Conservation (phyloP, 2,329 filamentous ascomycete genomes). For the Claviceps sp. region DNA sequence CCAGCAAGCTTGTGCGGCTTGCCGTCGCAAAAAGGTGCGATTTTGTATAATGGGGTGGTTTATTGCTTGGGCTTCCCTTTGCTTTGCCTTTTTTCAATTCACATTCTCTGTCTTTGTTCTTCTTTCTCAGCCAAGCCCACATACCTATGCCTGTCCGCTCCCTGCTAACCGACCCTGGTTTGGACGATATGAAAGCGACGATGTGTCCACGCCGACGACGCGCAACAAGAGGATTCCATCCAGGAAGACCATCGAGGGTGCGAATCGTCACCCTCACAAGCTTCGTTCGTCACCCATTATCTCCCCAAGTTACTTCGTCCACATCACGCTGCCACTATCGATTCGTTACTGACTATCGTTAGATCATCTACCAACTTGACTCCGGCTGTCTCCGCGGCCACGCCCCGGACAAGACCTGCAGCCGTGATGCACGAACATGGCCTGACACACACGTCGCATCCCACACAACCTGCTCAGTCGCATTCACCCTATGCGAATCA, state of each 20-base stretch:
- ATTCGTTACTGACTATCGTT: background rate
- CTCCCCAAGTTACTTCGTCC: background rate
- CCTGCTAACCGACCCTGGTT: conserved; percentile 3
- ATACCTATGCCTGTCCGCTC: background rate
- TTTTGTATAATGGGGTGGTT: background rate
- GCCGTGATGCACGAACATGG: conserved; percentile 1
- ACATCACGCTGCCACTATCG: background rate
- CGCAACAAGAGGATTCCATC: conserved; percentile 15
- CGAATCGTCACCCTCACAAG: conserved; percentile 17
- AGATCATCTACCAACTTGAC: background rate
- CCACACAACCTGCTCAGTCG: background rate
- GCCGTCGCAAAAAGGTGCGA: conserved; percentile 40
- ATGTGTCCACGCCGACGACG: conserved; percentile 28
- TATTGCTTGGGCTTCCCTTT: background rate
- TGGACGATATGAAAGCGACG: conserved; percentile 21
- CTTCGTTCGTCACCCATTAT: conserved; percentile 13
- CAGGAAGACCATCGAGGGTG: conserved; percentile 14
- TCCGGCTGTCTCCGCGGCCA: background rate
- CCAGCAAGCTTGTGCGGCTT: conserved; percentile 41
- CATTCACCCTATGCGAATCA: background rate
- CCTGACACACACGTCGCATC: background rate
- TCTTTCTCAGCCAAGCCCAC: background rate
- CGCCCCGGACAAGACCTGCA: background rate
- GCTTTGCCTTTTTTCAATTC: background rate
- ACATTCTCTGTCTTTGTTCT: background rate